phyloP scores from a whole-genome alignment of 768 basidiomycete genomes.

The Boletus bicolor region DNA sequence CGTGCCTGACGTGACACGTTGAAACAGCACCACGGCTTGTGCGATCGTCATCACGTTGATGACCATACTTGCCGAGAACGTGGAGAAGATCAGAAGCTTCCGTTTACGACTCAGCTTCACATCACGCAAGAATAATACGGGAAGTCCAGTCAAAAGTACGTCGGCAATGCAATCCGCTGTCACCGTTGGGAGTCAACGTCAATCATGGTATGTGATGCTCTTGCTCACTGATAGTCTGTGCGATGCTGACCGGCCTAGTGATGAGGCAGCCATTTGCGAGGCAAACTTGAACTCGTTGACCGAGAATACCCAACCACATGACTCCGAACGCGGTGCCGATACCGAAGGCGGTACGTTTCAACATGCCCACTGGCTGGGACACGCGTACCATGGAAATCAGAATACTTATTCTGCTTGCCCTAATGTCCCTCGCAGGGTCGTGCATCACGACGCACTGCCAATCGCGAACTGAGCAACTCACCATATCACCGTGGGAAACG shows the following conservation, averaged over 20 bases:
- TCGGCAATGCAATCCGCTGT: not conserved
- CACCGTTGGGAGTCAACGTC: not conserved
- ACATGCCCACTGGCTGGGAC: not conserved
- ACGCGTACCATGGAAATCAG: not conserved
- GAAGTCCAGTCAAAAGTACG: not conserved
- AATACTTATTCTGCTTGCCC: not conserved
- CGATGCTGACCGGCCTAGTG: not conserved
- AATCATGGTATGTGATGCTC: not conserved
- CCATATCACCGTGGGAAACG: slow-evolving; percentile 3
- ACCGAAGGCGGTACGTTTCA: not conserved
- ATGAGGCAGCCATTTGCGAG: not conserved
- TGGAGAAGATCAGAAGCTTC: not conserved
- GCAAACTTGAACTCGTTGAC: not conserved
- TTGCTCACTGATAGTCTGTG: not conserved
- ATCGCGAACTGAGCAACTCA: not conserved
- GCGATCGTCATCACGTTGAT: not conserved
- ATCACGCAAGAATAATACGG: not conserved
- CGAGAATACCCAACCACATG: not conserved
- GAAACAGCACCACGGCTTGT: not conserved
- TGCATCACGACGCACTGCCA: not conserved
- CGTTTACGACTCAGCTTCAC: not conserved
- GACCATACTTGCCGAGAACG: not conserved
- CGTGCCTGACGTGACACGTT: not conserved
- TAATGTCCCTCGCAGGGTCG: not conserved
- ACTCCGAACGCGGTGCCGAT: not conserved